These are phyloP conservation scores for Vicia villosa DNA, from an alignment of 306 rosid species.

Conservation along the genomic window DNA sequence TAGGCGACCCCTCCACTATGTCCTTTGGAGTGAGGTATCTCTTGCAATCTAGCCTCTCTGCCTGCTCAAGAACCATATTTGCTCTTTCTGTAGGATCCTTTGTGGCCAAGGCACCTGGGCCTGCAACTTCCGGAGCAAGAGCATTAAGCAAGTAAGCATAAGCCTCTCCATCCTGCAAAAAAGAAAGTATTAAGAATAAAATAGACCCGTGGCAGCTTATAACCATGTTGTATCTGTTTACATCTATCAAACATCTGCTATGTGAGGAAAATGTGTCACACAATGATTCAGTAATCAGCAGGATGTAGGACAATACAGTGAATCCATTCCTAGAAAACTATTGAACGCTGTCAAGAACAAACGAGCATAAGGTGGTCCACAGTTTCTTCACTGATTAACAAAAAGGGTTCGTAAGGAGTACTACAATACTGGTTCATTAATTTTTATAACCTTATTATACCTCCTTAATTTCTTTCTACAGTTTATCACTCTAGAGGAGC, in stretches of 20 bases:
- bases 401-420: conserved; percentile 12
- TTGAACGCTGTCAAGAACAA: conserved; percentile 21
- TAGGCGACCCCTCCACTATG: conserved; percentile 94
- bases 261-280: conserved; percentile 11
- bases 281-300: conserved; percentile 20
- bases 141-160: conserved; percentile 91
- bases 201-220: conserved; percentile 11
- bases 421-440: not conserved
- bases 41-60: conserved; percentile 93
- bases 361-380: conserved; percentile 27
- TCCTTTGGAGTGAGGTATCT: conserved; percentile 91
- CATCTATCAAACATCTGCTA: not conserved
- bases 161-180: conserved; percentile 95
- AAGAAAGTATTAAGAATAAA: conserved; percentile 30
- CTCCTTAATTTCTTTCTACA: conserved; percentile 6
- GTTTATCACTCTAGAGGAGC: not conserved
- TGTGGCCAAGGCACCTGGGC: conserved; percentile 57
- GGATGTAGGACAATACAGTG: conserved; percentile 13
- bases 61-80: conserved; percentile 88
- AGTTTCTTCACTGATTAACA: conserved; percentile 27
- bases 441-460: not conserved
- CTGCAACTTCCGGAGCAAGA: conserved; percentile 93
- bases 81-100: conserved; percentile 90
- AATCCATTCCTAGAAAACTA: conserved; percentile 28
- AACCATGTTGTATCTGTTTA: conserved; percentile 23